A percentile compares a stretch with the other conserved stretches of the same genome.
Conservation (phyloP, 441 rosid species). For the Syzygium malaccense region DNA sequence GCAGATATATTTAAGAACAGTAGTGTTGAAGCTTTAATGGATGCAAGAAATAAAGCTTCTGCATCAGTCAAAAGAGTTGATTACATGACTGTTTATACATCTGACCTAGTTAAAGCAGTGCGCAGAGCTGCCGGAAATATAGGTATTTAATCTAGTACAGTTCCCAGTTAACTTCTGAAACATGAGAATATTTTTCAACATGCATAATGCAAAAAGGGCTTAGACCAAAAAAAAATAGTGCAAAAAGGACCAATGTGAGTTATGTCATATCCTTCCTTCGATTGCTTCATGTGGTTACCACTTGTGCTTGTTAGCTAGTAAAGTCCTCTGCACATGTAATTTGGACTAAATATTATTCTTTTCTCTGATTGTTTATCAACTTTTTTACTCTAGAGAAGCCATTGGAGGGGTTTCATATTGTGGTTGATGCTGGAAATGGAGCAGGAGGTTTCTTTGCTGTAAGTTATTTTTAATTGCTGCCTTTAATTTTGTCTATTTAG, state of each 20-base stretch:
- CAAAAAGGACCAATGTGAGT: not conserved
- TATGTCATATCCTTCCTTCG: not conserved
- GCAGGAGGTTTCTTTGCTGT: slow-evolving; percentile 99
- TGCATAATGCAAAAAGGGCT: not conserved
- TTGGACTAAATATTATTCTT: not conserved
- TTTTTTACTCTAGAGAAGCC: slow-evolving; percentile 74
- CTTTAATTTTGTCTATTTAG: not conserved
- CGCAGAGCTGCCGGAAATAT: slow-evolving; percentile 76
- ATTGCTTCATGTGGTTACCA: not conserved
- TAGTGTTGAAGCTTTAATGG: slow-evolving; percentile 31
- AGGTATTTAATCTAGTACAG: slow-evolving; percentile 38
- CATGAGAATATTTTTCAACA: not conserved
- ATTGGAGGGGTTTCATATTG: slow-evolving; percentile 88
- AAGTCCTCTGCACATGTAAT: not conserved
- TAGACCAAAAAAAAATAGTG: too few species aligned
- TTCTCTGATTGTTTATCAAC: slow-evolving; percentile 17
- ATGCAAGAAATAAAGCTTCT: slow-evolving; percentile 29
- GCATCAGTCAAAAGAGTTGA: slow-evolving; percentile 53
- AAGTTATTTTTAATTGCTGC: slow-evolving; percentile 25
- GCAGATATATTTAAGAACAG: slow-evolving; percentile 58
- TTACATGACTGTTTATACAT: slow-evolving; percentile 80
- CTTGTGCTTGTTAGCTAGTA: not conserved
- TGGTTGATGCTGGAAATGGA: slow-evolving; percentile 99
- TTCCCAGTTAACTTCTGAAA: not conserved
- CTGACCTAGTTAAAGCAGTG: slow-evolving; percentile 82